Base-by-base conservation (phyloP, 176 grass and related monocot genomes). In the Carex scoparia region DNA sequence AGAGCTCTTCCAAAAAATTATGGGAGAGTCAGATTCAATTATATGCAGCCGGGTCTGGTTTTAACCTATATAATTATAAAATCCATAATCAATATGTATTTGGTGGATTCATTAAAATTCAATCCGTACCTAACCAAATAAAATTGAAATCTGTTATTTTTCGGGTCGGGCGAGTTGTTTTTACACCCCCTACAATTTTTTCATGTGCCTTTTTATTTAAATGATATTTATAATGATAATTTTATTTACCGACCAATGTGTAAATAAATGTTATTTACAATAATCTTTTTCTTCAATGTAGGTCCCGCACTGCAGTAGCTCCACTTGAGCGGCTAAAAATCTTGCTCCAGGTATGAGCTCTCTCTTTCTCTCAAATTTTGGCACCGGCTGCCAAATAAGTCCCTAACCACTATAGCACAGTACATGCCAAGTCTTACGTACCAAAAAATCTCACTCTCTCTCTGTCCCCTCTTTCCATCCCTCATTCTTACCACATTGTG, bases 271-370 rank as follows among this genome's bases (percentile, higher is more conserved):
- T 82, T 55, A 75, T 32, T 54, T 76, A 40, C 84, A 77, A 42
- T 80, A 31, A 4, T 62, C 10, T 38, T 46, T 62, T 31, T 54
- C 27, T 79, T 63, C 77, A 3, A 18, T 56, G 81, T 90, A 99
- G 97, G 70, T 99, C 97, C 60, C 92, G 97, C 3, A 99, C 97
- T 88, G 97, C 97, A 91, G 97, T 99, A 88, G 97, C 97, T 89
- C 97, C 97, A 4, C 90, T 99, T 30, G 97, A 99, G 81, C 88
- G 93, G 73, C 77, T 99, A 79, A 99, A 99, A 89, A 99, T 99
- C 65, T 85, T 99, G 84, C 93, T 99, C 81, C 97, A 99, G 90
- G 97, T 95, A 74, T 86, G 31, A 77, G n/a, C 61, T 48, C 14
- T 84, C 66, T 79, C 80, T 79, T n/a, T 83, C 27, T 23, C 56